A percentile compares a stretch with the other conserved stretches of the same genome.
Conservation (phyloP, 306 rosid genomes). For the Leucaena leucocephala region DNA sequence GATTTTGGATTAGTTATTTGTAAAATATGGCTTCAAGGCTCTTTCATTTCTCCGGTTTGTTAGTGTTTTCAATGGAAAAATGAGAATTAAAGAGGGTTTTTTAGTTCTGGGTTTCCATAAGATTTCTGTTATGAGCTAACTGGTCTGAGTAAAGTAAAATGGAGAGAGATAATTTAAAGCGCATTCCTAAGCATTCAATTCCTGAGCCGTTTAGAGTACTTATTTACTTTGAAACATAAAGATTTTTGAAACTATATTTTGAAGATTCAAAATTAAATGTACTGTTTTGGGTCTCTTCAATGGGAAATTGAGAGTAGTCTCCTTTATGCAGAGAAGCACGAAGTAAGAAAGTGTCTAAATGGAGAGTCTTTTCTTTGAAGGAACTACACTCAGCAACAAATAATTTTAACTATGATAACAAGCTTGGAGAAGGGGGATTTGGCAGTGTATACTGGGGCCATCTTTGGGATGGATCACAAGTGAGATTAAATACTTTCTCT, state of each 20-base stretch:
- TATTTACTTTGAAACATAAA: background rate
- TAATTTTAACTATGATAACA: conserved; percentile 95
- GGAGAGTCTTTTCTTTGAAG: conserved; percentile 94
- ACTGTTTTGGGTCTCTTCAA: background rate
- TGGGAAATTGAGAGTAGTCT: conserved; percentile 37
- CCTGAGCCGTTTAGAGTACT: conserved; percentile 10
- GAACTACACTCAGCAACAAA: conserved; percentile 94
- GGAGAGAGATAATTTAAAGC: conserved; percentile 11
- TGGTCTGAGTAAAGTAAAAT: conserved; percentile 11
- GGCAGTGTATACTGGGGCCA: conserved; percentile 99
- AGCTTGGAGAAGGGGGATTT: conserved; percentile 97
- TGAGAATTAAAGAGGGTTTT: conserved; percentile 25
- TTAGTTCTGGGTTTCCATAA: conserved; percentile 46
- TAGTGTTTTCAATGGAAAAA: conserved; percentile 12
- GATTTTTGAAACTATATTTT: background rate
- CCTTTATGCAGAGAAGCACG: conserved; percentile 63
- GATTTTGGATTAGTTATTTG: conserved; percentile 19
- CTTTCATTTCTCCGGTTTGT: background rate
- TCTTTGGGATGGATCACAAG: conserved; percentile 99
- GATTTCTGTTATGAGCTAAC: conserved; percentile 21
- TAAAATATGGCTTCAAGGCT: conserved; percentile 10
- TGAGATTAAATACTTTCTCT: conserved; percentile 32
- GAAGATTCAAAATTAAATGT: conserved; percentile 24
- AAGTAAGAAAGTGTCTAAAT: conserved; percentile 80
- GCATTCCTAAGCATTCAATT: conserved; percentile 13